A percentile compares a stretch with the other conserved stretches of the same genome.
Evolutionary conservation across 306 rosid genomes (phyloP).

Genomic region (Pueraria montana): DNA sequence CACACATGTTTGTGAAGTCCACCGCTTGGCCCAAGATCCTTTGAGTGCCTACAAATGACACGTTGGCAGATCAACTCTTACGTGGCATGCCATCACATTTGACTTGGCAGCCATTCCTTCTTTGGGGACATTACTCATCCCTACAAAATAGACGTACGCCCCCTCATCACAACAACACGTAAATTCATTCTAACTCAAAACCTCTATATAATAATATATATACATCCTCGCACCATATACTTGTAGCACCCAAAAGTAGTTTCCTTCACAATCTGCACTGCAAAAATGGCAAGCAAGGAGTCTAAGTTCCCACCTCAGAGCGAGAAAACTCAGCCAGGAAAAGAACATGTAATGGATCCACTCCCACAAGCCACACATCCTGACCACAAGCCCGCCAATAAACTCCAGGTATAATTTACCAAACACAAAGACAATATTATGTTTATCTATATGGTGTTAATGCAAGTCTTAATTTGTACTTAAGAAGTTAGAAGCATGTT

Average conservation of each 20-base stretch:
- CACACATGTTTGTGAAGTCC: constrained; percentile 21
- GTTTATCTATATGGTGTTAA: not conserved
- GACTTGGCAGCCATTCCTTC: constrained; percentile 35
- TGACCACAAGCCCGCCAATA: constrained; percentile 59
- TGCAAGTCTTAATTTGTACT: not conserved
- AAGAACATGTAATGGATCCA: constrained; percentile 65
- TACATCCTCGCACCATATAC: constrained; percentile 10
- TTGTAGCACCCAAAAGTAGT: not conserved
- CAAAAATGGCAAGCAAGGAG: constrained; percentile 52
- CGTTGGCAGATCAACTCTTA: constrained; percentile 43
- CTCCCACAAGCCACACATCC: constrained; percentile 57
- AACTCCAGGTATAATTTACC: constrained; percentile 51
- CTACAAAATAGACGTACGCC: constrained; percentile 2
- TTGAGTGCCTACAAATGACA: constrained; percentile 28
- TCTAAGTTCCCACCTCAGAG: constrained; percentile 63
- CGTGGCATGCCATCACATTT: constrained; percentile 50
- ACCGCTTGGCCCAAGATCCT: constrained; percentile 45
- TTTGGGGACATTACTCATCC: constrained; percentile 34
- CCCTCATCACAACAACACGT: constrained; percentile 31
- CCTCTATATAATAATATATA: not conserved
- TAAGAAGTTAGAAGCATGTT: not conserved
- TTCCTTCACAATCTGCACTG: not conserved
- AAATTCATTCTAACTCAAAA: not conserved
- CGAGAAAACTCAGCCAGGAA: constrained; percentile 65
- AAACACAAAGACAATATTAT: not conserved